Evolutionary conservation across 768 basidiomycete genomes (phyloP), one percentile per base, ranked within the genome.

Genomic region (Psilocybe cyanescens): DNA sequence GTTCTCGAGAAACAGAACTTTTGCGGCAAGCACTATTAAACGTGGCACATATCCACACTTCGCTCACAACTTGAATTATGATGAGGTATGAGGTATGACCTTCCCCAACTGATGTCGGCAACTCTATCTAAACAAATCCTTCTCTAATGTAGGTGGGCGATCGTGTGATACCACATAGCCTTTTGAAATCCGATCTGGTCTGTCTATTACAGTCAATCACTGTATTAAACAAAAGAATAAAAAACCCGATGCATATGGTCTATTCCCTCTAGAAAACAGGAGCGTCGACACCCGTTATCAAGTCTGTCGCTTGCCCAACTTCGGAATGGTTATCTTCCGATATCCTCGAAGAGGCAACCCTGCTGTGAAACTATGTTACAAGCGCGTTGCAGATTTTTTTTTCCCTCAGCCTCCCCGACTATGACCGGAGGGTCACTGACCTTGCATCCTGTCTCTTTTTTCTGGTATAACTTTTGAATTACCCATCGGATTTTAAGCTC

Each of bases 381-480:
- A 24, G 24, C 24, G 24, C 24, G 24, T 37, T 53, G 8, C 30
- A 53, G 33, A 17, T 5, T 50, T 58, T 58, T 33, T 28, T 47
- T 16, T 2, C 24, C 44, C 24, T 55, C 47, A 53, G 59, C 54
- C 45, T 28, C 55, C 39, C 55, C 16, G 47, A 48, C 31, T 24
- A 14, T 60, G 54, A 60, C 53, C 39, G 44, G 37, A 41, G 12
- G 48, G 28, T 24, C n/a, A 7, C n/a, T 44, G 41, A 24, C 30
- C 14, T 55, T 44, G 16, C 46, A 46, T 49, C 17, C 28, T 55
- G 30, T 55, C 47, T 48, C 47, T 55, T 41, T 48, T 54, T 16
- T 60, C 59, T 50, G 59, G 59, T 55, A 60, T 55, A 35, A 50
- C 48, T 55, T 41, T 41, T 31, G 35, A 41, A 37, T 55, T 46